Evolutionary conservation across 768 basidiomycete genomes (phyloP).

Genomic region (Auricularia sp.): DNA sequence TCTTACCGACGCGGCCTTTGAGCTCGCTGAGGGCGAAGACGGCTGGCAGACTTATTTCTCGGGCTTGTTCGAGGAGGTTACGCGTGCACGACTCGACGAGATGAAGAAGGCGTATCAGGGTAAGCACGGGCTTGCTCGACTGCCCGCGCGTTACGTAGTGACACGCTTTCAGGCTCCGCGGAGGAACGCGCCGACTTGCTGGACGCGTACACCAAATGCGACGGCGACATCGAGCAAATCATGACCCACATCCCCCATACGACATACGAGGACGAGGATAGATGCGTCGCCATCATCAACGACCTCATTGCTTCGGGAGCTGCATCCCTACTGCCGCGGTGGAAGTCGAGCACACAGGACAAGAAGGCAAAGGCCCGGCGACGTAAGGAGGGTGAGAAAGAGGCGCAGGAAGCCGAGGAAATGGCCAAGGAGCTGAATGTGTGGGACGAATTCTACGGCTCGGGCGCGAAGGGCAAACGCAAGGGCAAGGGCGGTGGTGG

Average conservation of each 20-base stretch:
- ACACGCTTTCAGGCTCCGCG: conserved; percentile 48
- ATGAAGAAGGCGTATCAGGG: conserved; percentile 95
- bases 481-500: conserved; percentile 41
- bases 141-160: neutral
- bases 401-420: conserved; percentile 75
- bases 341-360: conserved; percentile 67
- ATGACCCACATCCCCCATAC: conserved; percentile 83
- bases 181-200: conserved; percentile 80
- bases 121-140: conserved; percentile 18
- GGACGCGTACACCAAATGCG: conserved; percentile 55
- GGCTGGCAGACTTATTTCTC: conserved; percentile 97
- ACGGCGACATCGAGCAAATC: conserved; percentile 71
- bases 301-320: conserved; percentile 51
- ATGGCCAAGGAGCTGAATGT: conserved; percentile 82
- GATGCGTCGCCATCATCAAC: conserved; percentile 64
- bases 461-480: conserved; percentile 53
- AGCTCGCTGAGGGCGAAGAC: conserved; percentile 56
- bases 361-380: conserved; percentile 68
- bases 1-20: conserved; percentile 69
- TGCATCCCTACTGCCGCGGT: conserved; percentile 44
- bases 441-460: conserved; percentile 89
- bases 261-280: conserved; percentile 70
- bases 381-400: conserved; percentile 62
- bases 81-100: conserved; percentile 78
- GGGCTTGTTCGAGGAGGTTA: conserved; percentile 78